phyloP scores from a whole-genome alignment of 306 rosid genomes.

The Rubus idaeus region DNA sequence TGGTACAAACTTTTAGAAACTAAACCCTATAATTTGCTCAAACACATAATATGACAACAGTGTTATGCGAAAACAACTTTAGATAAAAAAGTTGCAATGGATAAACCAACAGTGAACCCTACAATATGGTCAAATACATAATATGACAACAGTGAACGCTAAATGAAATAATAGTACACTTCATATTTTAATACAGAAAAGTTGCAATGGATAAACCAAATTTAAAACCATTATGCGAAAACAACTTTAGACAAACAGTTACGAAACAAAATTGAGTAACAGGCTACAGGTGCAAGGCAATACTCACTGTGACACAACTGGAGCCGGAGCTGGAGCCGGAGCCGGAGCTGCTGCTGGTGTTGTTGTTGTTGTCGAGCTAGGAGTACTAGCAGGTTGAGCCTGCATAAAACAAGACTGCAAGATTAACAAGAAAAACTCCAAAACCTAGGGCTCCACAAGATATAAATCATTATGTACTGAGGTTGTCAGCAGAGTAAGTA shows the following conservation, averaged over 20 bases:
- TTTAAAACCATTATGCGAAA: neutral
- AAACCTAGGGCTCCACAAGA: neutral
- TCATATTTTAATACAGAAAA: neutral
- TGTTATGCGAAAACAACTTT: too few species aligned
- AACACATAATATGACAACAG: neutral
- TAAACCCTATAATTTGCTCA: neutral
- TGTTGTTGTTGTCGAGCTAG: constrained; percentile 28
- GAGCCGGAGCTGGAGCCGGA: constrained; percentile 28
- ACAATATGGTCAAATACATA: neutral
- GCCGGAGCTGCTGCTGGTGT: constrained; percentile 28
- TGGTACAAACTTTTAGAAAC: neutral
- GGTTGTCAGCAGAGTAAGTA: constrained; percentile 1
- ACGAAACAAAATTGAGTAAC: neutral
- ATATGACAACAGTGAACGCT: neutral
- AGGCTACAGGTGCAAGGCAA: neutral
- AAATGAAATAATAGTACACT: neutral
- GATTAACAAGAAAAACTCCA: neutral
- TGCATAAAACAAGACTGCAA: constrained; percentile 12
- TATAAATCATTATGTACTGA: neutral
- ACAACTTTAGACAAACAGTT: neutral
- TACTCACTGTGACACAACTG: constrained; percentile 51
- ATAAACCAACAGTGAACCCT: neutral
- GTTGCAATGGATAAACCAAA: neutral
- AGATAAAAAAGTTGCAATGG: too few species aligned
- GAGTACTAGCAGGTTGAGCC: constrained; percentile 39